Base-by-base conservation (phyloP, 306 rosid genomes). In the Gastrolobium bilobum region DNA sequence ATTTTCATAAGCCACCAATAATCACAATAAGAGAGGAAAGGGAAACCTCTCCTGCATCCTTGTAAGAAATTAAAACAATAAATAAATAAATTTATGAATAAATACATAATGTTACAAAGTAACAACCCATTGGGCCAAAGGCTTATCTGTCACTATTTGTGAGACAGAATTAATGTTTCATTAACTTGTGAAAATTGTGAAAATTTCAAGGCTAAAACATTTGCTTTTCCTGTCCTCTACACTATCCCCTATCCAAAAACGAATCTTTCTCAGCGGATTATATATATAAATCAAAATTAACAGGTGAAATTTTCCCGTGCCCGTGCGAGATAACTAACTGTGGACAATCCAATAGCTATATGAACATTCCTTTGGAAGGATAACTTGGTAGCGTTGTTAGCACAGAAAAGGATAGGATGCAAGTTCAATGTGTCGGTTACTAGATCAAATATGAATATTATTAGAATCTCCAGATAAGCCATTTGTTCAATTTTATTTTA, bases 1-100 rank as follows among this genome's bases (percentile, higher is more conserved):
- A 42, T 48, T 67, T 68, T 68, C 81, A 60, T 74, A 38, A 81
- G 77, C 67, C 31, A 48, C 31, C 29, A 10, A 81, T 57, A 65
- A 26, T 3, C 53, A 73, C 31, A 48, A 48, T 26, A 6, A 30
- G 30, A 29, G 31, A 43, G 52, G 43, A 35, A 29, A 40, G 29
- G 29, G 54, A 69, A 57, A 3, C 42, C 11, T 48, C 31, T 14
- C 44, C 39, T 13, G 26, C 53, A 56, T 73, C 50, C 43, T 57
- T 44, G 44, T 30, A 72, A 62, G 40, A 62, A 37, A 46, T 37
- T 37, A n/a, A 39, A 52, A 20, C 7, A 15, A 40, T 15, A 35
- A 26, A 11, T 10, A 8, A 39, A 64, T 5, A 40, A 39, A 39
- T 4, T 26, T 43, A 62, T 30, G 20, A 56, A 71, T 70, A 34